phyloP scores from a whole-genome alignment of 2,329 filamentous ascomycete genomes.

The Aspergillus sp. region DNA sequence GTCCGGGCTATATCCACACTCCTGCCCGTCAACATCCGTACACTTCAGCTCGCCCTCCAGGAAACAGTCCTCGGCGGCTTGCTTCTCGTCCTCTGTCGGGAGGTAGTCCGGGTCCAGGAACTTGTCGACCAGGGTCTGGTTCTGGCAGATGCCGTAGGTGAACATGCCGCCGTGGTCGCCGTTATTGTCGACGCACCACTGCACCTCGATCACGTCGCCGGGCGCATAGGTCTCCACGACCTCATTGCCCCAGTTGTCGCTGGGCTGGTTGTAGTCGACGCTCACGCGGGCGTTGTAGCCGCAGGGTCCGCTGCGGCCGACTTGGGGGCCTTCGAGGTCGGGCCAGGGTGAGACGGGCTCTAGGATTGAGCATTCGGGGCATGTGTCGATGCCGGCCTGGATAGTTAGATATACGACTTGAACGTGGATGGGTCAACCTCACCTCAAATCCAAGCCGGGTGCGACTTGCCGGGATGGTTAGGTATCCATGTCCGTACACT shows the following conservation, averaged over 20 bases:
- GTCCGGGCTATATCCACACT: constrained; percentile 51
- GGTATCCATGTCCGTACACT: constrained; percentile 2
- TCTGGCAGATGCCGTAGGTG: constrained; percentile 54
- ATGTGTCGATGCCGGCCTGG: constrained; percentile 42
- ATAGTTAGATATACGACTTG: no score
- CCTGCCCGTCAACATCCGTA: constrained; percentile 52
- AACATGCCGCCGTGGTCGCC: constrained; percentile 61
- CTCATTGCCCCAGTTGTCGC: constrained; percentile 44
- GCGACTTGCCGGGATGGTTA: constrained; percentile 2
- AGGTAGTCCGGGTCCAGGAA: constrained; percentile 50
- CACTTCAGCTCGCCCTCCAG: constrained; percentile 49
- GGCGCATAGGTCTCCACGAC: constrained; percentile 48
- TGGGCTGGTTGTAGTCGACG: constrained; percentile 55
- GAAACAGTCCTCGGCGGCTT: constrained; percentile 56
- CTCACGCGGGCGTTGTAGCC: constrained; percentile 56
- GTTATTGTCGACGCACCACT: constrained; percentile 59
- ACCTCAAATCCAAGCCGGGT: constrained; percentile 5
- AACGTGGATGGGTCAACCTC: neutral
- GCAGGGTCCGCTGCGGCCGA: constrained; percentile 53
- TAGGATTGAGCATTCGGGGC: constrained; percentile 56
- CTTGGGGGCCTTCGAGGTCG: constrained; percentile 45
- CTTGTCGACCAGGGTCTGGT: constrained; percentile 53
- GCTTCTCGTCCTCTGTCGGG: constrained; percentile 54
- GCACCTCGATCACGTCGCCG: constrained; percentile 50
- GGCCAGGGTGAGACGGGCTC: constrained; percentile 56